phyloP scores from a whole-genome alignment of 2,329 filamentous ascomycete genomes.

The Fusarium clavum region DNA sequence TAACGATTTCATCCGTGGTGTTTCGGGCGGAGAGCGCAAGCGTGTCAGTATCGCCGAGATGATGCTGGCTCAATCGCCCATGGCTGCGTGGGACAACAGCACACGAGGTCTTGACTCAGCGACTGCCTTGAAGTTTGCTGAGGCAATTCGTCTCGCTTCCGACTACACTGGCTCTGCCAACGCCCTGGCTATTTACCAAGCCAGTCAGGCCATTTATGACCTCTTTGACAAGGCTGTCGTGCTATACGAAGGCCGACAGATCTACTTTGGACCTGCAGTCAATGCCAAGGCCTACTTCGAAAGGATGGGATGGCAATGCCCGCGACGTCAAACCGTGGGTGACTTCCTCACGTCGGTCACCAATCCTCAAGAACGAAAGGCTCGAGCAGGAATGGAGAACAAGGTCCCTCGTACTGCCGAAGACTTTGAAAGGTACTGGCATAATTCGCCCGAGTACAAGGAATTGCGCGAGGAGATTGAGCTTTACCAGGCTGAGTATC shows the following conservation, averaged over 20 bases:
- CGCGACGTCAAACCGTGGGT: slow-evolving; percentile 72
- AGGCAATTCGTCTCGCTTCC: slow-evolving; percentile 72
- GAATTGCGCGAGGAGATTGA: slow-evolving; percentile 61
- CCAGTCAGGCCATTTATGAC: slow-evolving; percentile 75
- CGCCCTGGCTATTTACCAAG: slow-evolving; percentile 78
- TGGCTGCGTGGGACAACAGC: slow-evolving; percentile 76
- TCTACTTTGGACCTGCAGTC: slow-evolving; percentile 75
- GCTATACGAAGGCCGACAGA: slow-evolving; percentile 80
- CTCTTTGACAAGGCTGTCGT: slow-evolving; percentile 81
- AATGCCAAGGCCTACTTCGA: slow-evolving; percentile 74
- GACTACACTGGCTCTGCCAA: slow-evolving; percentile 72
- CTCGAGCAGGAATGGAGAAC: slow-evolving; percentile 68
- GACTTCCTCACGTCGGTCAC: slow-evolving; percentile 79
- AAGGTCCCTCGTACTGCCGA: slow-evolving; percentile 75
- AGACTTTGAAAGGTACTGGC: slow-evolving; percentile 70
- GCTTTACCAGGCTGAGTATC: slow-evolving; percentile 60
- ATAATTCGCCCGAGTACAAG: slow-evolving; percentile 58
- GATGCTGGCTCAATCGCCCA: slow-evolving; percentile 69
- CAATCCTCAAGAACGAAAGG: slow-evolving; percentile 69
- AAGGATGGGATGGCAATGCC: slow-evolving; percentile 75
- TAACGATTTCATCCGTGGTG: slow-evolving; percentile 77
- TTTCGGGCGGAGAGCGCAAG: slow-evolving; percentile 79
- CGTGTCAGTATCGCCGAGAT: slow-evolving; percentile 87
- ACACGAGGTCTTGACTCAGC: slow-evolving; percentile 79
- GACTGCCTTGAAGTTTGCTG: slow-evolving; percentile 79